Conservation (phyloP, 1,284 basidiomycete species). For the Rhodotorula sp. region DNA sequence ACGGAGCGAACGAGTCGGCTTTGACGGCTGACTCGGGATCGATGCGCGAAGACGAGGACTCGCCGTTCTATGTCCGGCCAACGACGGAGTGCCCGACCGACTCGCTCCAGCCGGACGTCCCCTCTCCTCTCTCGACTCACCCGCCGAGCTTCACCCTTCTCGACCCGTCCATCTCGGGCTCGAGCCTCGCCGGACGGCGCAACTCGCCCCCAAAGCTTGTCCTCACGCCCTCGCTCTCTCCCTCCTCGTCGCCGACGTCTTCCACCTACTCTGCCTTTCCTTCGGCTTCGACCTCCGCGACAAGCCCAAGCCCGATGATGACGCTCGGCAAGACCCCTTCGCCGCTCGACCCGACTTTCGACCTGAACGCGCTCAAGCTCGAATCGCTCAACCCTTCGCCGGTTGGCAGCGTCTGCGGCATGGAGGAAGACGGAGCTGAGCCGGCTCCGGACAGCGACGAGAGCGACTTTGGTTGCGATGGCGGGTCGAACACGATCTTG, state of each 20-base stretch:
- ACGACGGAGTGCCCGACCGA: not conserved
- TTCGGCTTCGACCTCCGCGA: not conserved
- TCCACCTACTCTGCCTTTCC: too few species aligned
- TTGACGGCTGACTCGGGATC: not conserved
- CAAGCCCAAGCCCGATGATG: not conserved
- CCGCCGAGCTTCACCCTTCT: slow-evolving; percentile 12
- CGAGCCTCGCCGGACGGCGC: not conserved
- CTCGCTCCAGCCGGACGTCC: not conserved
- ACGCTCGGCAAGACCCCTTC: slow-evolving; percentile 9
- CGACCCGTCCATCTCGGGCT: slow-evolving; percentile 8
- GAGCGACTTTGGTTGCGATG: slow-evolving; percentile 16
- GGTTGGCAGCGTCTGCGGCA: not conserved
- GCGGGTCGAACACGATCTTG: slow-evolving; percentile 1
- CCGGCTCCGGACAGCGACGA: not conserved
- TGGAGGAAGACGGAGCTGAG: too few species aligned
- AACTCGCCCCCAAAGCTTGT: slow-evolving; percentile 13
- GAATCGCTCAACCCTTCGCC: slow-evolving; percentile 11
- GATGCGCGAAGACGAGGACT: not conserved
- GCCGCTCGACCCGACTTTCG: slow-evolving; percentile 24
- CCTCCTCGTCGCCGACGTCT: slow-evolving; percentile 2
- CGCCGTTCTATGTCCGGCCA: not conserved
- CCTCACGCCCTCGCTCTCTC: slow-evolving; percentile 29
- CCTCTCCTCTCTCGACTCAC: not conserved
- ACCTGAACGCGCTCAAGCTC: slow-evolving; percentile 34
- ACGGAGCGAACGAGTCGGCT: not conserved